Base-by-base conservation (phyloP, 139 green algal genomes). In the Astrephomene gubernaculifera region DNA sequence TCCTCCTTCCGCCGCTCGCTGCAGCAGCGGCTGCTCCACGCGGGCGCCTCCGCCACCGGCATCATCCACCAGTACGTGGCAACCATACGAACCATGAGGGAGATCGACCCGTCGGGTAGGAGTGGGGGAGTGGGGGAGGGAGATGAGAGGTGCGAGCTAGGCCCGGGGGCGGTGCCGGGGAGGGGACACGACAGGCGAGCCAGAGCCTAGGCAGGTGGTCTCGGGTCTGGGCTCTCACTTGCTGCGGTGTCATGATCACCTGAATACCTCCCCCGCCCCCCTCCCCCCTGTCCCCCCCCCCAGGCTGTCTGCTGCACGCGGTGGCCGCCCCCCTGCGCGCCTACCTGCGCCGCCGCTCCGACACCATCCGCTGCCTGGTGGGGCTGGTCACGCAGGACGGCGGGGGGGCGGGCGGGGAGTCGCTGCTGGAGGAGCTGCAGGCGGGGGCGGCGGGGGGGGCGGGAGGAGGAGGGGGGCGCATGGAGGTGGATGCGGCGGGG, bases 291-390 rank as follows among this genome's bases (percentile, higher is more conserved):
- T 38, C 7, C n/a, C 41, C 6, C 39, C 29, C 41, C 12, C 67
- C 88, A 89, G 96, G 96, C 31, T 81, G 92, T 33, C 78, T 98
- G 64, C 91, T 99, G 53, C 90, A 94, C 38, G 89, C 92, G 4
- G 94, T 99, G 39, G 87, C 87, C 10, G 88, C 90, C 54, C 95
- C 95, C 39, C 94, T 98, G 63, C 84, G 91, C 22, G 80, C 87
- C 7, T 98, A 99, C 90, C 88, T 99, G 38, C 88, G 91, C n/a
- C 69, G 61, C 19, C 79, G 95, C 2, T 85, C 86, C 33, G 96
- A 99, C 89, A 96, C 97, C 67, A 97, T 98, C 36, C 93, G 95
- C 45, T 98, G 96, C 93, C 95, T 99, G 27, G 96, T 99, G 31
- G 92, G 81, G 22, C 93, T 98, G 92, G 85, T 99, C 33, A 98